phyloP scores from a whole-genome alignment of 768 basidiomycete species.

The Cystobasidium onofrii region DNA sequence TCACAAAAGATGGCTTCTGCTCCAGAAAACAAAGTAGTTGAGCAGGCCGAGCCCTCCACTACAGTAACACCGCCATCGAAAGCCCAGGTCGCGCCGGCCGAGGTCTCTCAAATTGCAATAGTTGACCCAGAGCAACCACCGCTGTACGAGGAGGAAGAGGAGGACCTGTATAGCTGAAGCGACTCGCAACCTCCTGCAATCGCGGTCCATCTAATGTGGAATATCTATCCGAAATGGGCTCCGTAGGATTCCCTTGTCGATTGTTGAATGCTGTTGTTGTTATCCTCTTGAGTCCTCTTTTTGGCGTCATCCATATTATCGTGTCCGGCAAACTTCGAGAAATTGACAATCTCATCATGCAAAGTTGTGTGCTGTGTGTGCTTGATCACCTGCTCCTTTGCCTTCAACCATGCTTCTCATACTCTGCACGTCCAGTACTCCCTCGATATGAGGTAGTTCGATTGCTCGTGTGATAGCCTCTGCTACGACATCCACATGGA shows the following conservation, averaged over 20 bases:
- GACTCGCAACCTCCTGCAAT: no score
- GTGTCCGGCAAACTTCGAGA: no score
- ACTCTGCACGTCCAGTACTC: slow-evolving; percentile 60
- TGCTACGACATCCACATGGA: slow-evolving; percentile 93
- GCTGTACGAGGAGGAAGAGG: slow-evolving; percentile 20
- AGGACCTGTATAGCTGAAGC: slow-evolving; percentile 8
- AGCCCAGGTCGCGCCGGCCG: background rate
- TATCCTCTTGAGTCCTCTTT: no score
- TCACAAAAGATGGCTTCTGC: background rate
- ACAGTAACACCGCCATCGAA: background rate
- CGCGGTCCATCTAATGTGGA: no score
- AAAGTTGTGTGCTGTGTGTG: background rate
- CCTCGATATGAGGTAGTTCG: slow-evolving; percentile 56
- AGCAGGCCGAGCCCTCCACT: background rate
- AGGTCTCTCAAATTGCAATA: background rate
- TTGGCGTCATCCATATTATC: no score
- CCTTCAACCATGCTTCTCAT: slow-evolving; percentile 71
- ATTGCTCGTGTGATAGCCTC: slow-evolving; percentile 61
- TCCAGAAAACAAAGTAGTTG: background rate
- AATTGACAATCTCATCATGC: no score
- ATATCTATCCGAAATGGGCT: no score
- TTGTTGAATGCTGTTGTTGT: no score
- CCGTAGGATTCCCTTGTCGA: no score
- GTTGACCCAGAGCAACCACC: background rate
- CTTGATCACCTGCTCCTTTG: slow-evolving; percentile 6